Base-by-base conservation (phyloP, 805 yeast genomes). In the Nakazawaea wickerhamii region DNA sequence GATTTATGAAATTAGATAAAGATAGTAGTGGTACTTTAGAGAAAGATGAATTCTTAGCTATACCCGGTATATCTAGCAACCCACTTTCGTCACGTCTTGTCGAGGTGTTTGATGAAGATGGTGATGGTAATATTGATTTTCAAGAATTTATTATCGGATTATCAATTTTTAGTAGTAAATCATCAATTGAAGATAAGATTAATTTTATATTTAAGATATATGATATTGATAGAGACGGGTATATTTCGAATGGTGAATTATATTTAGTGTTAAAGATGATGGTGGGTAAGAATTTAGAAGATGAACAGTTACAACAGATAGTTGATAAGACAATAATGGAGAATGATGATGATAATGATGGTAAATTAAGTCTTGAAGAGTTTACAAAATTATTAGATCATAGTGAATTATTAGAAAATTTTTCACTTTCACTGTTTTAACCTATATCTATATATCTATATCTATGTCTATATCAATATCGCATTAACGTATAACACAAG, bases 291-390 rank as follows among this genome's bases (percentile, higher is more conserved):
- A 89, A 93, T 55, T 65, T 95, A 44, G 83, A 79, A 48, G 95
- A 86, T 46, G 79, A 77, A 21, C 96, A 93, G 55, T 71, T 93
- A 43, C 99, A 93, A 60, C 98, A 95, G 62, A 77, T 93, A 41
- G 97, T 91, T n/a, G 98, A 93, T 60, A 81, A 95, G 61, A 89
- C 99, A 0, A 89, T 95, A 50, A 78, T 88, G 79, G 97, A 91
- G 59, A 90, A 88, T 40, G 98, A 90, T 56, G 54, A 60, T 22
- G 96, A 90, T 53, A 90, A 91, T 2, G 96, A 89, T 55, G 95
- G 96, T 1, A 78, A 74, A 52, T 65, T 93, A 47, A 81, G 83
- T 47, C 93, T 89, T 58, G 88, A 78, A 28, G 99, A 93, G 69
- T 93, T 93, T 61, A 78, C 77, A 51, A 71, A 70, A 40, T 87